Evolutionary conservation across 352 stramenopile species (phyloP).

Genomic region (Globisporangium viniferum): DNA sequence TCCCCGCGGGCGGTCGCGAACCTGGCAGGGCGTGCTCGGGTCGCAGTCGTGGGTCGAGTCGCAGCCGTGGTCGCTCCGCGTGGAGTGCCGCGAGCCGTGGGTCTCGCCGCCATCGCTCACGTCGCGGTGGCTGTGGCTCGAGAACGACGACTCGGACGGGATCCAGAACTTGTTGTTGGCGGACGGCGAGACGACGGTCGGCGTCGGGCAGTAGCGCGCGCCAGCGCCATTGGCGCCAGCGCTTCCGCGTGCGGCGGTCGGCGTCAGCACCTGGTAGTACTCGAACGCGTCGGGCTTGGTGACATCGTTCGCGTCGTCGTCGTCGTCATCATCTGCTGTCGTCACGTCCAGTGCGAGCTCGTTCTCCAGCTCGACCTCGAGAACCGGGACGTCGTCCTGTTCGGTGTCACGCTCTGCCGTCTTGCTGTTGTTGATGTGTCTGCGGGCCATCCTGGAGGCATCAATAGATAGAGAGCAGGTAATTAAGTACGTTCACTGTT

Average conservation of each 20-base stretch:
- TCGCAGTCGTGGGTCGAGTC: conserved; percentile 5
- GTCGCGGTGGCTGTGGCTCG: conserved; percentile 19
- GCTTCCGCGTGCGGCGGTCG: background rate
- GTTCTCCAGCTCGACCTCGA: background rate
- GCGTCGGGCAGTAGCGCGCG: background rate
- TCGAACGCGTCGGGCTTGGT: conserved; percentile 9
- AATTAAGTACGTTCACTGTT: background rate
- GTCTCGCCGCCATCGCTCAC: conserved; percentile 17
- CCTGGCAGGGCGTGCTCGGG: background rate
- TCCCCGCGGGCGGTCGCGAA: background rate
- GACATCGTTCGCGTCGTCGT: background rate
- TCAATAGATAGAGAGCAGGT: background rate
- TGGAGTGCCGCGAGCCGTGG: conserved; percentile 23
- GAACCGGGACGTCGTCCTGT: background rate
- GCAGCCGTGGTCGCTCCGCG: conserved; percentile 12
- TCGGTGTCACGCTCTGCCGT: background rate
- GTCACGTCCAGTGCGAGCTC: conserved; percentile 2
- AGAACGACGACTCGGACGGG: conserved; percentile 15
- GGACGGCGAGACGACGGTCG: background rate
- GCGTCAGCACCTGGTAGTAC: conserved; percentile 17
- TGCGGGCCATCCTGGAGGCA: background rate
- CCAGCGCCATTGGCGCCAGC: too few relatives aligned
- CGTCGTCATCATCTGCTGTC: background rate
- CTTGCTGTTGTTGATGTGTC: background rate
- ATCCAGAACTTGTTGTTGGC: conserved; percentile 13